These are phyloP conservation scores for Aureoboletus auriporus DNA, from an alignment of 768 basidiomycete genomes.

Conservation along the genomic window DNA sequence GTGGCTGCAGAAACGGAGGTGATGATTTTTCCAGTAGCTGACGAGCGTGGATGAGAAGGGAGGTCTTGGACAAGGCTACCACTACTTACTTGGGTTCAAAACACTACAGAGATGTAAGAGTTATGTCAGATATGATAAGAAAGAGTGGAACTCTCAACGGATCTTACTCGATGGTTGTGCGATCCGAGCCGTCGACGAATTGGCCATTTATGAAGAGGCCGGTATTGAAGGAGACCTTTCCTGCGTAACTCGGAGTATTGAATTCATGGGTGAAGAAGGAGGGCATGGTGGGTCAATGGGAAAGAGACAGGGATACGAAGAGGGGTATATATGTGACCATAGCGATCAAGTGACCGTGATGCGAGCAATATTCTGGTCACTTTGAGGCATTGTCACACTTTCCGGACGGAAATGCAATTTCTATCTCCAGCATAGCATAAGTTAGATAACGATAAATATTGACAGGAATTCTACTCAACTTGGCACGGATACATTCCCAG, in stretches of 20 bases:
- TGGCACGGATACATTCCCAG: too few species aligned
- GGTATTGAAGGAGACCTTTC: conserved; percentile 51
- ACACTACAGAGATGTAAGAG: conserved; percentile 36
- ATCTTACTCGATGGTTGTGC: conserved; percentile 67
- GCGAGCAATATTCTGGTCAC: too few species aligned
- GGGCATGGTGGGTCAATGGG: conserved; percentile 33
- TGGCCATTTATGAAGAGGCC: conserved; percentile 72
- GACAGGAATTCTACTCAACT: too few species aligned
- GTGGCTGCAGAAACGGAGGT: conserved; percentile 55
- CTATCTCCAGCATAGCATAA: too few species aligned
- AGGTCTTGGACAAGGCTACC: not conserved
- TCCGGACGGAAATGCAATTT: too few species aligned
- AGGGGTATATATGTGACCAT: conserved; percentile 14
- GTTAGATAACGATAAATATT: too few species aligned
- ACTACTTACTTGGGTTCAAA: conserved; percentile 48
- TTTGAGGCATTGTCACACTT: too few species aligned
- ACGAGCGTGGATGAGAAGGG: not conserved
- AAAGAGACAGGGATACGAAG: not conserved
- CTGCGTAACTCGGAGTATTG: conserved; percentile 53
- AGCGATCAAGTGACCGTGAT: too few species aligned
- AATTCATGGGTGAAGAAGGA: conserved; percentile 46
- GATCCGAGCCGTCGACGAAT: conserved; percentile 54
- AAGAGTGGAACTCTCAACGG: not conserved
- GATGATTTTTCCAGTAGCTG: conserved; percentile 63
- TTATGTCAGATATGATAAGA: not conserved